These are phyloP conservation scores for Babesia bovis DNA, from an alignment of 169 alveolate species.

Conservation along the genomic window DNA sequence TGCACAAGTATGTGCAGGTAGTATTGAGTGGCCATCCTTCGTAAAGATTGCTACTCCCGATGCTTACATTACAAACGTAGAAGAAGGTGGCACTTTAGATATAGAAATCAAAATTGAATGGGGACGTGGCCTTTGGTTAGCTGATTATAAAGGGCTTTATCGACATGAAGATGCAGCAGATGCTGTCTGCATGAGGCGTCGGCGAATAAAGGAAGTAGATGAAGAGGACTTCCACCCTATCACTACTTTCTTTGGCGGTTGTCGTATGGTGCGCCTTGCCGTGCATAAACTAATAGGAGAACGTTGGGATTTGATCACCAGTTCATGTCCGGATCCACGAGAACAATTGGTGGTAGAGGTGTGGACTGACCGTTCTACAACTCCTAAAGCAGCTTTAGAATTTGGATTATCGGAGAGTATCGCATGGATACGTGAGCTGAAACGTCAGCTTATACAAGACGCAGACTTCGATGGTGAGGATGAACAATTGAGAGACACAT, in stretches of 20 bases:
- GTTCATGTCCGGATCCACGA: slow-evolving; percentile 79
- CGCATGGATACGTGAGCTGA: slow-evolving; percentile 63
- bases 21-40: slow-evolving; percentile 77
- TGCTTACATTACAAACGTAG: slow-evolving; percentile 73
- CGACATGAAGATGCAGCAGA: slow-evolving; percentile 80
- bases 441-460: slow-evolving; percentile 61
- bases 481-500: slow-evolving; percentile 59
- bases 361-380: slow-evolving; percentile 74
- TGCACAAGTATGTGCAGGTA: slow-evolving; percentile 77
- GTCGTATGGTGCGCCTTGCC: slow-evolving; percentile 84
- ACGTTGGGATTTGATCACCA: slow-evolving; percentile 75
- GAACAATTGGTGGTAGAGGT: slow-evolving; percentile 83
- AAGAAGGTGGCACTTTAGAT: slow-evolving; percentile 76
- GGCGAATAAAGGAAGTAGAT: slow-evolving; percentile 72
- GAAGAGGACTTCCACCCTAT: slow-evolving; percentile 77
- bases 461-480: slow-evolving; percentile 64
- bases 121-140: slow-evolving; percentile 81
- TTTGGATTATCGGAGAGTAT: slow-evolving; percentile 45
- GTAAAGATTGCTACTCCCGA: slow-evolving; percentile 71
- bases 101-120: slow-evolving; percentile 81
- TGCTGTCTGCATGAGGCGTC: slow-evolving; percentile 72
- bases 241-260: slow-evolving; percentile 79
- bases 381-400: slow-evolving; percentile 57
- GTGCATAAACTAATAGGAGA: slow-evolving; percentile 83
- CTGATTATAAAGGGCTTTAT: slow-evolving; percentile 71